These are phyloP conservation scores for Monosporozyma unispora DNA, from an alignment of 805 yeast species.

Conservation along the genomic window DNA sequence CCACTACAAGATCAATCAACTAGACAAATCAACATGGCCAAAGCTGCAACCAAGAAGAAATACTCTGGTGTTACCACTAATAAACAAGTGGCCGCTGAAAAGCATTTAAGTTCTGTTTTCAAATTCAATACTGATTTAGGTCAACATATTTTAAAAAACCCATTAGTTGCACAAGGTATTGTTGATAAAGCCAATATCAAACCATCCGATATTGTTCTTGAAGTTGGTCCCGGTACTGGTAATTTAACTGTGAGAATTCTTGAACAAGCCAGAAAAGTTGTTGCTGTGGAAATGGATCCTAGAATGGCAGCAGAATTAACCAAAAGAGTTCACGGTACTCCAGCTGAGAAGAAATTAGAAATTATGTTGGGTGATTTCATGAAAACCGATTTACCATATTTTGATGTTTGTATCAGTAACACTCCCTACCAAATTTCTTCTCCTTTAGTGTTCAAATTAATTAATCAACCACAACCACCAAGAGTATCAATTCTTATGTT, in stretches of 20 bases:
- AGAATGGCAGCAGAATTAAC: conserved; percentile 98
- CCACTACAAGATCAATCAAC: neutral
- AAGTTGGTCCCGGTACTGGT: conserved; percentile 99
- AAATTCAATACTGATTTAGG: conserved; percentile 95
- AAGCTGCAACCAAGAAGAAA: conserved; percentile 51
- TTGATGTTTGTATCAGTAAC: conserved; percentile 91
- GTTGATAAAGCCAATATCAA: conserved; percentile 91
- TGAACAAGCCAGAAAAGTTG: conserved; percentile 88
- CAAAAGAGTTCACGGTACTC: conserved; percentile 96
- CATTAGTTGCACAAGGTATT: conserved; percentile 94
- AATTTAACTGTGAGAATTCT: conserved; percentile 86
- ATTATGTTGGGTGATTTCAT: conserved; percentile 91
- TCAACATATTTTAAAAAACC: conserved; percentile 93
- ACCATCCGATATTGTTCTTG: conserved; percentile 88
- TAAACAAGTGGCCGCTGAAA: conserved; percentile 58
- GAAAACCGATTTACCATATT: conserved; percentile 89
- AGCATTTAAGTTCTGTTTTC: conserved; percentile 68
- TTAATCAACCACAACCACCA: conserved; percentile 89
- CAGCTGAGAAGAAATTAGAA: conserved; percentile 83
- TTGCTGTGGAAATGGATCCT: conserved; percentile 98
- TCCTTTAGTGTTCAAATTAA: conserved; percentile 85
- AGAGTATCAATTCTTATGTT: conserved; percentile 93
- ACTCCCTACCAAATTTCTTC: conserved; percentile 98
- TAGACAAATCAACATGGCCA: conserved; percentile 38
- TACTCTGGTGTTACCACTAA: conserved; percentile 43